Evolutionary conservation across 1,284 basidiomycete genomes (phyloP), one percentile per base, ranked within the genome.

Genomic region (Cystobasidium slooffiae): DNA sequence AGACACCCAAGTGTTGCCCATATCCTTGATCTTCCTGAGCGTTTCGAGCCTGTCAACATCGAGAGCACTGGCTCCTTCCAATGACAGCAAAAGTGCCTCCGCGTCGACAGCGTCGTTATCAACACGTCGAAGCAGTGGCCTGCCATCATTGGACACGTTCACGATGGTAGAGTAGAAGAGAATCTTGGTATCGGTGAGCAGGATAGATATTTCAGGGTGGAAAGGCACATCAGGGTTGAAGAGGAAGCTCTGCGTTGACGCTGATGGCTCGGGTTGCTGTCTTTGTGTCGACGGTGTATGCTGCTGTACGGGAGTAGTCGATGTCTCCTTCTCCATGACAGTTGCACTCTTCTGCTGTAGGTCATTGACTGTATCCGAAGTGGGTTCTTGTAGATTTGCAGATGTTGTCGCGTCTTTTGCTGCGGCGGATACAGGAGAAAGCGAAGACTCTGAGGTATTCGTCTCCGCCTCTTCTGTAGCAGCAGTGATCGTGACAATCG

Each of bases 71-170:
- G 51, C 52, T 12, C 52, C 70, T 22, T 66, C 49, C 6, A 73
- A 46, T 6, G 69, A 63, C 6, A 59, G 22, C 8, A 73, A 37
- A 16, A 73, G 46, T 12, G 70, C 70, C 18, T 73, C 70, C 0
- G 47, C 70, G 37, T 73, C 70, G 2, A 73, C 70, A 39, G 70
- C 70, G 49, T 73, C 70, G 47, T 73, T 73, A 18, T 73, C 70
- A 10, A 73, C 70, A 9, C 70, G 49, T 10, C 70, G 49, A 18
- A 73, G 24, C 1, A 73, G 63, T 31, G 62, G 62, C 37, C 70
- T 44, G 14, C 52, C 53, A 39, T 52, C 51, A 16, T 41, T 61
- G n/a, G 41, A 20, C 1, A 55, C 24, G 12, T 52, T 51, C 16
- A 66, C 62, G 16, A 65, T 49, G 20, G 70, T 73, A 22, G 49